Conservation (phyloP, 2,329 filamentous ascomycete genomes). For the Penicillium sp. region DNA sequence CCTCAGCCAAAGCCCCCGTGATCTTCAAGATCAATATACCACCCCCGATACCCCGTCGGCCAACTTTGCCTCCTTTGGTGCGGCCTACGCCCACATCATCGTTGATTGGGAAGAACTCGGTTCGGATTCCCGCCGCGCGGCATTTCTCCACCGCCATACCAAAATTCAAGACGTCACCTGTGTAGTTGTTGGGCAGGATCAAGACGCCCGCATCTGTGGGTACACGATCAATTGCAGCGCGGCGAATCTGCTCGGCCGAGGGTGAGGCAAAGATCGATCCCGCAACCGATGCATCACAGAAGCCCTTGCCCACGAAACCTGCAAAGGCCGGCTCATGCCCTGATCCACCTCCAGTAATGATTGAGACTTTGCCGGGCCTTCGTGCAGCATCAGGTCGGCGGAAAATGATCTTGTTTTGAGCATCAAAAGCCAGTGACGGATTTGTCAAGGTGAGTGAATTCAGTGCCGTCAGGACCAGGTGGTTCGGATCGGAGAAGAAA, state of each 20-base stretch:
- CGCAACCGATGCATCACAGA: slow-evolving; percentile 75
- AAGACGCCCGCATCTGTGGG: slow-evolving; percentile 68
- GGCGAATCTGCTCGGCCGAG: slow-evolving; percentile 72
- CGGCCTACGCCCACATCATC: slow-evolving; percentile 89
- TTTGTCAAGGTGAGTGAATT: slow-evolving; percentile 75
- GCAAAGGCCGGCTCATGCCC: slow-evolving; percentile 88
- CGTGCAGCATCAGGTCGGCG: slow-evolving; percentile 53
- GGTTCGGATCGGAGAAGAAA: slow-evolving; percentile 78
- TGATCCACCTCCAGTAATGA: slow-evolving; percentile 82
- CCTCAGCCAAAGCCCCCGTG: slow-evolving; percentile 71
- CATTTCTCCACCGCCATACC: slow-evolving; percentile 92
- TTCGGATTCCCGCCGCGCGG: slow-evolving; percentile 66
- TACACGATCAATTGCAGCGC: slow-evolving; percentile 67
- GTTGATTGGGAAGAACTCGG: slow-evolving; percentile 85
- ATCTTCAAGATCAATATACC: slow-evolving; percentile 91
- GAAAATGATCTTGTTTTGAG: slow-evolving; percentile 77
- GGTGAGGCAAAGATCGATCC: slow-evolving; percentile 84
- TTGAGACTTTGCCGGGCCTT: slow-evolving; percentile 58
- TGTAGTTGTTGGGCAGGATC: slow-evolving; percentile 95
- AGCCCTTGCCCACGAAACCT: slow-evolving; percentile 73
- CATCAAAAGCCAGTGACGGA: slow-evolving; percentile 72
- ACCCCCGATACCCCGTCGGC: slow-evolving; percentile 81
- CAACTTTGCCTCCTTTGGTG: slow-evolving; percentile 79
- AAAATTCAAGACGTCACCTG: slow-evolving; percentile 84
- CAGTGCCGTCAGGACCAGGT: slow-evolving; percentile 72